Evolutionary conservation across 2,329 filamentous ascomycete species (phyloP), one percentile per base, ranked within the genome.

Genomic region (Paracoccidioides lutzii): DNA sequence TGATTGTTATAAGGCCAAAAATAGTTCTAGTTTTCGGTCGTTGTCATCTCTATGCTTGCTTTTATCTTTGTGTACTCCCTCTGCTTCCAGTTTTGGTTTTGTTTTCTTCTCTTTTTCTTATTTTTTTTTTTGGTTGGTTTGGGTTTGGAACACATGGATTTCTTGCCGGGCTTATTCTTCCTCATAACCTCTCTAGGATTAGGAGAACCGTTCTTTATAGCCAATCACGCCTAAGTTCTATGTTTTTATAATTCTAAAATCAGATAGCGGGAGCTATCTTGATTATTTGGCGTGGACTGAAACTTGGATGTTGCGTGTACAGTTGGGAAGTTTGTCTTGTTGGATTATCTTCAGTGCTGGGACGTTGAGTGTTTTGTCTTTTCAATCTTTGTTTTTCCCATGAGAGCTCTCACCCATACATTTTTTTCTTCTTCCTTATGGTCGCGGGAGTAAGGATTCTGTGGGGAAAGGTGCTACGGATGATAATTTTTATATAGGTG

Each of bases 1-100:
- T 38, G 37, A 38, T 38, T 38, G 7, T 7, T 7, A 22, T 22
- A 22, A 22, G 22, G 22, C 22, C 63, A 15, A 7, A 7, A 42
- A 5, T 3, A 42, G 3, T 37, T 37, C 61, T 61, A 59, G 53
- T 58, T 58, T 55, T 59, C 15, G 3, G 14, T 32, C 30, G 8
- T 48, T 32, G 7, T 3, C 12, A 30, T 35, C 14, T 48, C 6
- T 32, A 12, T 32, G 9, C 9, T 48, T 12, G 12, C 12, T 14
- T 48, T 35, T 4, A 9, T 35, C 32, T 15, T 32, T 48, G 45
- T 14, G 3, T 32, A 32, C 22, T 12, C 14, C 3, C 32, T 35
- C 4, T 30, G 10, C 4, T 28, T 33, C 32, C 32, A 12, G 22
- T 46, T 46, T 46, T 30, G 2, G 22, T 14, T 48, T 48, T 32